Evolutionary conservation across 2,329 filamentous ascomycete species (phyloP), one percentile per base, ranked within the genome.

Genomic region (Coccinonectria pachysandricola): DNA sequence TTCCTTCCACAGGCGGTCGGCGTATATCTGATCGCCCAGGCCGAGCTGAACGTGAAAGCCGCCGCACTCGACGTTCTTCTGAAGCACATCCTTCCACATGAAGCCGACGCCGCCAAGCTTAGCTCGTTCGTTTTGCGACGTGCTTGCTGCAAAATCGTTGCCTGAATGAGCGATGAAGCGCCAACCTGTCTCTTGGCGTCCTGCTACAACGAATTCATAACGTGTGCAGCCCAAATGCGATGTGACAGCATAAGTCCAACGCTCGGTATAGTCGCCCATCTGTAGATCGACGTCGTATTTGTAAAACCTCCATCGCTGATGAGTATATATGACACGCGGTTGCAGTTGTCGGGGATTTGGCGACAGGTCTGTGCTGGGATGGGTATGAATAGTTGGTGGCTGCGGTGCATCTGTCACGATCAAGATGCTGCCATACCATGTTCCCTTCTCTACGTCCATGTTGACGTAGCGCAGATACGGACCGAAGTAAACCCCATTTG

Each of bases 51-150:
- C 79, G 47, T 98, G 91, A 54, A 96, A 98, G 1, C 91, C 91
- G 29, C 87, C 86, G 42, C 87, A 94, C 44, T 98, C 91, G 15
- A 87, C 75, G 46, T 98, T 93, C 65, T 95, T 95, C 57, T 95
- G 86, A 49, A 98, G 68, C 15, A 98, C 87, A 45, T 98, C 91
- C 48, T 95, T 96, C 91, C 91, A 98, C 88, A 98, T 93, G 49
- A 91, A 83, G 1, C 87, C 84, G 1, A 92, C 71, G 2, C 91
- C 91, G 15, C 91, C 91, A 2, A 96, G 69, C 43, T 80, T 83
- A 16, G 78, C 74, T 21, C 88, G 73, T 43, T 98, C 91, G 35
- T 80, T 85, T 28, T 86, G 79, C 36, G 78, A 86, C 2, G 93
- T 91, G 37, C 81, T 79, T 15, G 92, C 68, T 0, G 85, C 81